Evolutionary conservation across 2,329 filamentous ascomycete genomes (phyloP), one percentile per base, ranked within the genome.

Genomic region (Phaeosphaeria sp.): DNA sequence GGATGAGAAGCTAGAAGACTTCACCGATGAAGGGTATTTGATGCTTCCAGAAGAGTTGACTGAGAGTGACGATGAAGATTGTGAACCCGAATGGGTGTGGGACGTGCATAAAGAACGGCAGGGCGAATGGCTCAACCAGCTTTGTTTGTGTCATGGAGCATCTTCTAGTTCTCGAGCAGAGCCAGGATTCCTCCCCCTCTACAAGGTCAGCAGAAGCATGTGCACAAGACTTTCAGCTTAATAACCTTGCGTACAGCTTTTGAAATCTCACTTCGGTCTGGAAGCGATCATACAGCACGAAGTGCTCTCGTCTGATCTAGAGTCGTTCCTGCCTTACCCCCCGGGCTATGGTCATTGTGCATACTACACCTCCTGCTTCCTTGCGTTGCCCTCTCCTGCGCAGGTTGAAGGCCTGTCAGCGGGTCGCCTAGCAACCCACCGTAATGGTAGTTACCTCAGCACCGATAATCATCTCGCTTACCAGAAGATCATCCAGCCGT

Each of bases 261-360:
- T 57, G 2, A 48, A 44, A 18, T 20, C 25, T 11, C 39, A 55
- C 15, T 58, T 61, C 17, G 59, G 59, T 3, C 18, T 61, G 9
- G 52, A 58, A 13, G 52, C 21, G 3, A 39, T 61, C 15, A 15
- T 61, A 9, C 41, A 52, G 20, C 59, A 58, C 18, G 59, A 58
- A 48, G n/a, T 23, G 9, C 17, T 61, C 7, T 51, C 52, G 18
- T 11, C 20, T 1, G 13, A 39, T 3, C 2, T 55, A n/a, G 2
- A 1, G 9, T 3, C 11, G 10, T 44, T 52, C 25, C 22, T 51
- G 2, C 47, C 25, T 6, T 6, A 47, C 17, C 5, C 15, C 18
- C 21, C 17, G 9, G 4, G 1, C 11, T 39, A 15, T 7, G 13
- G 15, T 11, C 10, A 20, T 6, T 20, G 17, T 21, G 17, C n/a